A percentile compares a stretch with the other conserved stretches of the same genome.
phyloP scores from a whole-genome alignment of 495 filamentous ascomycete species.

The Neurospora tetraspora region DNA sequence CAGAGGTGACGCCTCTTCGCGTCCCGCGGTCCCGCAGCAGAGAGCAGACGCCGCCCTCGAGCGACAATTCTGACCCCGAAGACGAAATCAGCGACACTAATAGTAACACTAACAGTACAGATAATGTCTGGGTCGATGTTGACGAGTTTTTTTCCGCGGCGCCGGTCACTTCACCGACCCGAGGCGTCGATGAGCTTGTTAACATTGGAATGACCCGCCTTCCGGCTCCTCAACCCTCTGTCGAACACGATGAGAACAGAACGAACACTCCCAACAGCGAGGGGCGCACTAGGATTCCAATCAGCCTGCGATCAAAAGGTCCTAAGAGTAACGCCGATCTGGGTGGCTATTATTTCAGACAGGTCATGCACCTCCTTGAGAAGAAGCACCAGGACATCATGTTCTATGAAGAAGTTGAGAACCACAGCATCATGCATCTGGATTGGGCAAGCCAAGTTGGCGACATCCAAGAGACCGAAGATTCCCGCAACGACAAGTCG shows the following conservation, averaged over 20 bases:
- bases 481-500: neutral
- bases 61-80: neutral
- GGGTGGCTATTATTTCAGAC: slow-evolving; percentile 1
- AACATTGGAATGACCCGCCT: neutral
- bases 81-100: neutral
- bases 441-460: slow-evolving; percentile 6
- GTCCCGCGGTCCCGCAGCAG: neutral
- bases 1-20: neutral
- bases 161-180: neutral
- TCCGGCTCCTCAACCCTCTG: neutral
- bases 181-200: neutral
- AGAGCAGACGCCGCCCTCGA: neutral
- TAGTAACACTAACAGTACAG: neutral
- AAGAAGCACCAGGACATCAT: slow-evolving; percentile 9
- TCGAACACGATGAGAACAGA: neutral
- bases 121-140: neutral
- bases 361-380: slow-evolving; percentile 4
- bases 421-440: slow-evolving; percentile 9
- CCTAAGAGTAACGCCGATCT: slow-evolving; percentile 3
- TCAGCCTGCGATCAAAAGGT: neutral
- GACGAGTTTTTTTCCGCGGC: neutral
- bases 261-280: neutral
- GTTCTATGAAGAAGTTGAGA: slow-evolving; percentile 8
- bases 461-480: neutral
- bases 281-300: neutral